Base-by-base conservation (phyloP, 768 basidiomycete genomes). In the Rhizopogon vinicolor region DNA sequence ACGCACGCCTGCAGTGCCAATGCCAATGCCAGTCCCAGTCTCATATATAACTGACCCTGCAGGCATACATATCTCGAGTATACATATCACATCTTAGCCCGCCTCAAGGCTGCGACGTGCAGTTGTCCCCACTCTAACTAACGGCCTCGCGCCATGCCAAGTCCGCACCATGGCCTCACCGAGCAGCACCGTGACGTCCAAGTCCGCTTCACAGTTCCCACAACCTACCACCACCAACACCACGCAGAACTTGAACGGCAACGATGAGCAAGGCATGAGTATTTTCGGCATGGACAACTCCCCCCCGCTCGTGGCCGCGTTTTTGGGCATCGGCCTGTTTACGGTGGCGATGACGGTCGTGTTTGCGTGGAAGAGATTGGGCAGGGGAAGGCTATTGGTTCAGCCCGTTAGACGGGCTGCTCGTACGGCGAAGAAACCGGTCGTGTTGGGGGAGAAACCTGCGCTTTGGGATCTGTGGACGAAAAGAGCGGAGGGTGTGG, bases 311-410 rank as follows among this genome's bases (percentile, higher is more conserved):
- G 79, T 87, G 44, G 73, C 85, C 39, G 82, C 79, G 2, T 82
- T 85, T 62, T 68, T 87, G 25, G 78, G 80, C n/a, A 75, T 84
- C 29, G 82, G 80, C 3, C 61, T 87, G 16, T 82, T 85, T 58
- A 66, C 70, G 18, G 65, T 74, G n/a, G 74, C 74, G 0, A 77
- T 84, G 72, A 55, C 80, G 10, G 67, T 73, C 8, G 72, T 81
- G 35, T 77, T 83, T 44, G 76, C 74, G 12, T 80, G 78, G 75
- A 66, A 74, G 56, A 68, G 74, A 48, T 48, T 75, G 9, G 3
- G 44, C n/a, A 72, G 52, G 53, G 33, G 22, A 25, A 22, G 22
- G 7, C 4, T 35, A 13, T 57, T 10, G 56, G 54, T 9, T 44
- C 67, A 42, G 44, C 33, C 44, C 46, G 29, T 33, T 29, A 25